Conservation (phyloP, 2,329 filamentous ascomycete species). For the Aureobasidium musti region DNA sequence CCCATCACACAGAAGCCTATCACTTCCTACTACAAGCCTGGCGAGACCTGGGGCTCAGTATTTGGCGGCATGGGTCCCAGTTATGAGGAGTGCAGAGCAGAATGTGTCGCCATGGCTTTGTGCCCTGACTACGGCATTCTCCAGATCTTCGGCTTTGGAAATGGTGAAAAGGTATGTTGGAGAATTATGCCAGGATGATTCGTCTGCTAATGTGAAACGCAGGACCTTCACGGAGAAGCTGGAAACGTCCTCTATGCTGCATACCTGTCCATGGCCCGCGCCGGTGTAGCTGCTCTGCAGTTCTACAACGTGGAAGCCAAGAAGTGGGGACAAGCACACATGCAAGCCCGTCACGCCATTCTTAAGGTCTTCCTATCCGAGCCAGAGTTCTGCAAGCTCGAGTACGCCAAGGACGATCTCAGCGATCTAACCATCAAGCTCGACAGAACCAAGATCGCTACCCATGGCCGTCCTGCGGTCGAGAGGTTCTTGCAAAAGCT, state of each 20-base stretch:
- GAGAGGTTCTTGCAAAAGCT: constrained; percentile 86
- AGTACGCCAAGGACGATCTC: constrained; percentile 65
- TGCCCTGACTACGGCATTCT: constrained; percentile 86
- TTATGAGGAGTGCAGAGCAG: constrained; percentile 93
- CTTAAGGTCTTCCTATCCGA: constrained; percentile 81
- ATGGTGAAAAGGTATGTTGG: constrained; percentile 58
- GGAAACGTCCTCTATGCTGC: constrained; percentile 85
- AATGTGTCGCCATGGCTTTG: constrained; percentile 89
- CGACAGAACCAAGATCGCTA: constrained; percentile 83
- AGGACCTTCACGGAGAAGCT: constrained; percentile 71
- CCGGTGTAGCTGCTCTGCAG: constrained; percentile 84
- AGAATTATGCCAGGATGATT: too few relatives aligned
- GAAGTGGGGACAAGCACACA: constrained; percentile 69
- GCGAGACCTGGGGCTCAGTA: constrained; percentile 76
- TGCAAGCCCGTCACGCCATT: constrained; percentile 88
- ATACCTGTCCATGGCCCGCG: constrained; percentile 91
- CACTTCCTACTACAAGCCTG: constrained; percentile 87
- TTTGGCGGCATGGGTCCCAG: constrained; percentile 85
- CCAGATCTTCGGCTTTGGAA: constrained; percentile 87
- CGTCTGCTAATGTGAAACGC: neutral
- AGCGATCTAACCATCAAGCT: constrained; percentile 80
- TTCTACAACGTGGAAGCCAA: constrained; percentile 90
- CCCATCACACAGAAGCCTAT: constrained; percentile 77
- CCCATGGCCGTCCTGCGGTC: constrained; percentile 77
- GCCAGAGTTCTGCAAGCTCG: constrained; percentile 79